Percentiles rank a stretch among this genome's conserved stretches.
Evolutionary conservation across 108 stramenopile species (phyloP).

Genomic region (Bacterosira constricta): DNA sequence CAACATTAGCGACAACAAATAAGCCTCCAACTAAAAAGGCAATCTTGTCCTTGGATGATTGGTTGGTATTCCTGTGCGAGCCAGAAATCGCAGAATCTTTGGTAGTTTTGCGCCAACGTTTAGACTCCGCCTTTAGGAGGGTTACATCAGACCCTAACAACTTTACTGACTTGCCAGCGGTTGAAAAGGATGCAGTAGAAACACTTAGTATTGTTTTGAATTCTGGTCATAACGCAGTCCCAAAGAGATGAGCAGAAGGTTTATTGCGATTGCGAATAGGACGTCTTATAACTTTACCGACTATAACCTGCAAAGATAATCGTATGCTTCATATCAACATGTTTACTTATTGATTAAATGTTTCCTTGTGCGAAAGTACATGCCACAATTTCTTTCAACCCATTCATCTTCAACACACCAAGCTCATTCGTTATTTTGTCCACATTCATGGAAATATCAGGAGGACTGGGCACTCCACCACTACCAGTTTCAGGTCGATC

Average conservation of each 20-base stretch:
- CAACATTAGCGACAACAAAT: constrained; percentile 15
- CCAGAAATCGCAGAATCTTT: constrained; percentile 47
- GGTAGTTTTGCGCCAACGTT: constrained; percentile 61
- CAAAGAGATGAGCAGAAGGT: not conserved
- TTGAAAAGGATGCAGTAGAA: constrained; percentile 55
- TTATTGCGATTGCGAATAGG: not conserved
- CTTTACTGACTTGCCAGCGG: constrained; percentile 14
- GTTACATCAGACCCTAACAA: constrained; percentile 56
- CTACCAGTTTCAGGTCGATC: constrained; percentile 3
- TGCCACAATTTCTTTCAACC: constrained; percentile 35
- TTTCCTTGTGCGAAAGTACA: constrained; percentile 7
- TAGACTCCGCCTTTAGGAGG: constrained; percentile 57
- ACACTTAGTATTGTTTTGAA: constrained; percentile 53
- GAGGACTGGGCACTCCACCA: constrained; percentile 53
- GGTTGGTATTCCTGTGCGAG: constrained; percentile 64
- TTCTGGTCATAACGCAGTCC: constrained; percentile 38
- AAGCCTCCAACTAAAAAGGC: constrained; percentile 13
- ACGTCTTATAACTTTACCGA: too few relatives aligned
- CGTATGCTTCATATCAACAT: too few relatives aligned
- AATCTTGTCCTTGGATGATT: constrained; percentile 68
- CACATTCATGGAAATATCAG: constrained; percentile 81
- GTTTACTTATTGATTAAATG: too few relatives aligned
- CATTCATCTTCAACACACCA: constrained; percentile 24
- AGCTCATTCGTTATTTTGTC: constrained; percentile 27
- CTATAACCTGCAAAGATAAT: too few relatives aligned